These are phyloP conservation scores for Castanopsis chinensis DNA, from an alignment of 306 rosid genomes.

Conservation along the genomic window DNA sequence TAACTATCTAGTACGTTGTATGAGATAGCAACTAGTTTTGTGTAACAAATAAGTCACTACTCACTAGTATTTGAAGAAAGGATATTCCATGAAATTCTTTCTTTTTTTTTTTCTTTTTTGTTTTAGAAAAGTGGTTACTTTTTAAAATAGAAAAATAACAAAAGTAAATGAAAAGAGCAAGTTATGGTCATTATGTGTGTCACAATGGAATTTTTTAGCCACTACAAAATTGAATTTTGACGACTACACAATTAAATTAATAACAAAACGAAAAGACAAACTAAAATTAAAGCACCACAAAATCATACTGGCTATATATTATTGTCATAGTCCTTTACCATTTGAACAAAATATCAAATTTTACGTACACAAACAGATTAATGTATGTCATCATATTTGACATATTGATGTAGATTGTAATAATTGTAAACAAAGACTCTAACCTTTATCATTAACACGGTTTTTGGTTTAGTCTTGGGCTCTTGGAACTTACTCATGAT, in stretches of 20 bases:
- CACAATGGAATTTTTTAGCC: not conserved
- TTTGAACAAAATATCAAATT: not conserved
- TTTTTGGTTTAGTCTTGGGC: no score
- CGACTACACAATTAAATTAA: not conserved
- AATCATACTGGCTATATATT: not conserved
- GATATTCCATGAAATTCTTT: not conserved
- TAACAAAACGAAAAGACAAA: not conserved
- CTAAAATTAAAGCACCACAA: not conserved
- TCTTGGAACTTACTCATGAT: no score
- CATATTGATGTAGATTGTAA: not conserved
- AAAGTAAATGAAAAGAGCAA: not conserved
- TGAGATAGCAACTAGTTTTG: no score
- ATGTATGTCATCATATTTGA: not conserved
- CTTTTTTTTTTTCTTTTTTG: not conserved
- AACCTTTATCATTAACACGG: not conserved
- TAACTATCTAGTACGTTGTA: no score
- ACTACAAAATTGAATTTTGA: not conserved
- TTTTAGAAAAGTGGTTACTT: not conserved
- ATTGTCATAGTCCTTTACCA: not conserved
- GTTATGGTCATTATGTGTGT: not conserved
- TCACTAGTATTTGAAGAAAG: not conserved
- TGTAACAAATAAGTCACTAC: no score
- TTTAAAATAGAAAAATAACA: not conserved
- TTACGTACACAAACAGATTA: not conserved
- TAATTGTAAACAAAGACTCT: not conserved